Conservation (phyloP, 2,329 filamentous ascomycete genomes). For the Aquanectria penicillioides region DNA sequence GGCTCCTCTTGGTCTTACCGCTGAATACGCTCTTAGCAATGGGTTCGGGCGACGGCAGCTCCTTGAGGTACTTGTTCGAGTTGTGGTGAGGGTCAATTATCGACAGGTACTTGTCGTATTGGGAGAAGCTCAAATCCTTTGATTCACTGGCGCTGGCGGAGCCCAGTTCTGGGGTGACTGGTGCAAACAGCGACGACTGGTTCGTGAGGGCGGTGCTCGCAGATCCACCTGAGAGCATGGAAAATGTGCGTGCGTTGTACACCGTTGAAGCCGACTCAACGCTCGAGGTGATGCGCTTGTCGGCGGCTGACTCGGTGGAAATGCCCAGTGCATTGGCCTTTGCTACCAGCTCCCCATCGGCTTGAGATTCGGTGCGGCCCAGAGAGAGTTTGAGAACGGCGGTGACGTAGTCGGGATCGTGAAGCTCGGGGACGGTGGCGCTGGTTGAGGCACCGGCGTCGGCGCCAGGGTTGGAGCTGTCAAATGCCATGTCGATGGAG, state of each 20-base stretch:
- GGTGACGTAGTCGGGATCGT: conserved; percentile 51
- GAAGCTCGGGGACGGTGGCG: conserved; percentile 49
- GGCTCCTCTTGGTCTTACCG: conserved; percentile 55
- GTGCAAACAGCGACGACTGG: conserved; percentile 53
- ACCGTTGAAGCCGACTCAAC: conserved; percentile 56
- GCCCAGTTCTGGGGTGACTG: conserved; percentile 38
- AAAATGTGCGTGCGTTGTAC: conserved; percentile 56
- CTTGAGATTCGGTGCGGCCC: conserved; percentile 49
- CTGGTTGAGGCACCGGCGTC: conserved; percentile 15
- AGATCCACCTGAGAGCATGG: conserved; percentile 55
- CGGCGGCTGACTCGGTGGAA: conserved; percentile 39
- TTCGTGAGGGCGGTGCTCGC: conserved; percentile 54
- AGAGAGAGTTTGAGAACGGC: conserved; percentile 51
- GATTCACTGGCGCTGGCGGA: conserved; percentile 40
- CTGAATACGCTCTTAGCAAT: conserved; percentile 55
- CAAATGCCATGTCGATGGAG: conserved; percentile 31
- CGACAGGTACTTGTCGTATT: conserved; percentile 63
- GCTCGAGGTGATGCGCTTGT: conserved; percentile 51
- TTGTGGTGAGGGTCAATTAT: conserved; percentile 55
- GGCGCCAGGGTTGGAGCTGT: conserved; percentile 28
- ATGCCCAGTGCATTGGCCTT: conserved; percentile 51
- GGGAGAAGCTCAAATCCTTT: conserved; percentile 57
- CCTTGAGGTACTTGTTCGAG: conserved; percentile 53
- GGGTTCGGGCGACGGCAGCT: conserved; percentile 42
- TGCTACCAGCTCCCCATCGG: conserved; percentile 50